Conservation (phyloP, 768 basidiomycete genomes). For the Xerocomus spinulosus region DNA sequence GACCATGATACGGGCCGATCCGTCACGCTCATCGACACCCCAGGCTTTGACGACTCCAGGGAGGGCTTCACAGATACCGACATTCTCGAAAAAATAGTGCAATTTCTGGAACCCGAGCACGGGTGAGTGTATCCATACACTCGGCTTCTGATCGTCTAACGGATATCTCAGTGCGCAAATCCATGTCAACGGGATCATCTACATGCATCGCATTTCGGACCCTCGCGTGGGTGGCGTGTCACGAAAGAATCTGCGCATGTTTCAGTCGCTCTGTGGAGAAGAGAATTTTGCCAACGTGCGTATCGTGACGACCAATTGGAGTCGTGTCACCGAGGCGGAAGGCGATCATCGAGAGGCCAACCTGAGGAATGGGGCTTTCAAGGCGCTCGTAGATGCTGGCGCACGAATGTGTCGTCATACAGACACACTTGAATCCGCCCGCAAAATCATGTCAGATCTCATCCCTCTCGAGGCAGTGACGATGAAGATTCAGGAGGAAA, state of each 20-base stretch:
- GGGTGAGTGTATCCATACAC: constrained; percentile 36
- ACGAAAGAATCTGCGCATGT: constrained; percentile 39
- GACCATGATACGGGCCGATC: background rate
- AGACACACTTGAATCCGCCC: constrained; percentile 37
- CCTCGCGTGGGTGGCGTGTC: constrained; percentile 40
- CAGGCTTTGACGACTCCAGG: constrained; percentile 8
- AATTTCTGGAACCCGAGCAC: background rate
- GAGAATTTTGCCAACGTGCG: constrained; percentile 38
- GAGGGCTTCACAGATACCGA: constrained; percentile 15
- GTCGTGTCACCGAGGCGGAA: constrained; percentile 24
- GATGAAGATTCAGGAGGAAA: constrained; percentile 45
- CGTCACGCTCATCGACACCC: constrained; percentile 18
- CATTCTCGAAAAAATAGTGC: constrained; percentile 17
- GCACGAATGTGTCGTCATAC: constrained; percentile 37
- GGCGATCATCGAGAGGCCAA: constrained; percentile 26
- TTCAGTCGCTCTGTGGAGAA: constrained; percentile 44
- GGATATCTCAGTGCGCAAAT: background rate
- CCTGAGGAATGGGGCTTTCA: constrained; percentile 38
- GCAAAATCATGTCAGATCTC: constrained; percentile 36
- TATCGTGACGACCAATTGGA: constrained; percentile 49
- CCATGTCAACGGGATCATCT: constrained; percentile 32
- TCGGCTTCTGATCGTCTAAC: constrained; percentile 33
- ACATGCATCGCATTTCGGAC: constrained; percentile 45
- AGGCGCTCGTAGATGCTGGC: constrained; percentile 36
- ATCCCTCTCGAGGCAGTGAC: constrained; percentile 32